Conservation (phyloP, 768 basidiomycete species). For the Gymnopilus junonius region DNA sequence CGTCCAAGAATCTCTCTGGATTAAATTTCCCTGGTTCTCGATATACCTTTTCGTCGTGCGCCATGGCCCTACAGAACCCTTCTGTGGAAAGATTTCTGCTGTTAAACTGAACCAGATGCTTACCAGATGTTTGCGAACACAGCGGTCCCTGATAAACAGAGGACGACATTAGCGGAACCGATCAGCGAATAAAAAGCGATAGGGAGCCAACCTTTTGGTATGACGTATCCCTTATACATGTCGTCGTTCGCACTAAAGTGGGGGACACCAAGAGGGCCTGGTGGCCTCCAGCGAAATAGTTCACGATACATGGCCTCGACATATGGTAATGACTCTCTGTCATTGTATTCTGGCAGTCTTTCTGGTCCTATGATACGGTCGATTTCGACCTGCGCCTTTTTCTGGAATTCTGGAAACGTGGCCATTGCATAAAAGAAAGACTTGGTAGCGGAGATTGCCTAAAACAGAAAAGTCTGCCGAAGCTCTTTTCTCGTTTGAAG, state of each 20-base stretch:
- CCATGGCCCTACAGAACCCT: conserved; percentile 32
- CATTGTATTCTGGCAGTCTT: conserved; percentile 31
- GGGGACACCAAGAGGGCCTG: conserved; percentile 20
- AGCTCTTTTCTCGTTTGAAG: neutral
- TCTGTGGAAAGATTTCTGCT: neutral
- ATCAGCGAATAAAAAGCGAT: neutral
- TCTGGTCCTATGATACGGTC: conserved; percentile 33
- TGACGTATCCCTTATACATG: conserved; percentile 24
- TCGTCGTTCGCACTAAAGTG: conserved; percentile 29
- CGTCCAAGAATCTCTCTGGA: conserved; percentile 47
- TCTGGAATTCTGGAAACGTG: conserved; percentile 31
- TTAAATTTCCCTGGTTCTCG: conserved; percentile 40
- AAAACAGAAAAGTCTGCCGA: neutral
- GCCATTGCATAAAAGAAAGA: conserved; percentile 33
- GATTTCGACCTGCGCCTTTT: conserved; percentile 37
- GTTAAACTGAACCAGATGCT: neutral
- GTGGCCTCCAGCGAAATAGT: conserved; percentile 16
- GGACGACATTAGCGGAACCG: neutral
- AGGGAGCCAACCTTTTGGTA: conserved; percentile 23
- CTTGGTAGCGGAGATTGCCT: conserved; percentile 17
- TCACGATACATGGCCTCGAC: conserved; percentile 17
- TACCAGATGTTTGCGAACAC: conserved; percentile 40
- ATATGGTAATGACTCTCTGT: conserved; percentile 31
- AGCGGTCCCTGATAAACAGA: conserved; percentile 25
- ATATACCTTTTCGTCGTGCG: conserved; percentile 34